Base-by-base conservation (phyloP, 306 rosid species). In the Carpinus fangiana region DNA sequence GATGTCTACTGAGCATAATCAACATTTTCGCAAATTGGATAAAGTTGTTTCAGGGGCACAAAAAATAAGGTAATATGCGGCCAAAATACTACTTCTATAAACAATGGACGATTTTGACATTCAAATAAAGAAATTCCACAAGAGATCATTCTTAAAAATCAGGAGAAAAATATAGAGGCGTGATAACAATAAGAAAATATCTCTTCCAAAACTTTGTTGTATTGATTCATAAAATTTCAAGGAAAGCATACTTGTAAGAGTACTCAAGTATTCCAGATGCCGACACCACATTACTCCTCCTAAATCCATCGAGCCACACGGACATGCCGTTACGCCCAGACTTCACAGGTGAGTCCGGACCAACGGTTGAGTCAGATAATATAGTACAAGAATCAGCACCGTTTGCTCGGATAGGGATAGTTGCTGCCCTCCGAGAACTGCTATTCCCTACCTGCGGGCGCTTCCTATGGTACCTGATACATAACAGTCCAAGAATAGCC, bases 251-350 rank as follows among this genome's bases (percentile, higher is more conserved):
- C 99, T 90, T 96, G 88, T 93, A 96, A 52, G 97, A 82, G 82
- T 96, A 96, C 87, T 93, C 97, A 0, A 89, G 98, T 77, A 93
- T 91, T 82, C 99, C 99, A 73, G 99, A 96, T 61, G 91, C 92
- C 4, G 98, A 87, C 73, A 96, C 88, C 79, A 93, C 82, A 76
- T 64, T 91, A 68, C 85, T 96, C 85, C 78, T 91, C 87, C 82
- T 96, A 73, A 91, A 88, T 52, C 99, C 99, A 28, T 93, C 99
- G 73, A 93, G 72, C 97, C 99, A 91, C 45, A 88, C 78, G 66
- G 97, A 80, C 68, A 73, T 76, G 76, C 86, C 94, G 73, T 76
- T 86, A 4, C 86, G 84, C 23, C 86, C 94, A 2, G 96, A 89
- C 89, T 93, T 93, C 1, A 88, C 93, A 53, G 99, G 99, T 16